Evolutionary conservation across 495 filamentous ascomycete genomes (phyloP).

Genomic region (Talaromyces nanjingensis): DNA sequence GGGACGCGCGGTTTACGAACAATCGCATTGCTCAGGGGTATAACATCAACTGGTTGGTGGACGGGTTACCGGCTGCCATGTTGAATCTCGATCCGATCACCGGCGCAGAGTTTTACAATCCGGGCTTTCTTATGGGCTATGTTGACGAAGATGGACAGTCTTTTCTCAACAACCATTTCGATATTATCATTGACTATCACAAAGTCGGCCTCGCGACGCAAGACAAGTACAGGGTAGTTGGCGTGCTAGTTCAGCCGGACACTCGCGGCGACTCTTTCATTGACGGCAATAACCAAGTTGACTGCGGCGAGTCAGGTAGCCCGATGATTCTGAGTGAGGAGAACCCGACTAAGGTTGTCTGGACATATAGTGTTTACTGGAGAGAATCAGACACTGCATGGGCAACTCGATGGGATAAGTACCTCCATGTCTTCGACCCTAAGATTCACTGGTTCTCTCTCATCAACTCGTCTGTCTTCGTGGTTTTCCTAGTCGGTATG

Average conservation of each 20-base stretch:
- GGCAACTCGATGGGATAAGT: slow-evolving; percentile 98
- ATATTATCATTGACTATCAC: slow-evolving; percentile 93
- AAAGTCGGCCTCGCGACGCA: slow-evolving; percentile 44
- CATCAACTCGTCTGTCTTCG: slow-evolving; percentile 88
- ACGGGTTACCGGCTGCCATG: slow-evolving; percentile 87
- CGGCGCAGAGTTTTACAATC: slow-evolving; percentile 69
- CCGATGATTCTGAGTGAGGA: slow-evolving; percentile 59
- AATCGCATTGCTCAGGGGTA: slow-evolving; percentile 71
- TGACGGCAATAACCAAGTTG: slow-evolving; percentile 46
- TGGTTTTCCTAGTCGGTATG: slow-evolving; percentile 83
- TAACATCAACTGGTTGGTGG: slow-evolving; percentile 91
- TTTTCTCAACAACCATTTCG: slow-evolving; percentile 84
- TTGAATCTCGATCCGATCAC: slow-evolving; percentile 66
- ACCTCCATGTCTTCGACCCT: slow-evolving; percentile 89
- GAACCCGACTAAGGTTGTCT: slow-evolving; percentile 63
- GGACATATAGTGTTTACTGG: slow-evolving; percentile 92
- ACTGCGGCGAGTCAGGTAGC: slow-evolving; percentile 48
- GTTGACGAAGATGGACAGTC: slow-evolving; percentile 48
- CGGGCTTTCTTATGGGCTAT: slow-evolving; percentile 79
- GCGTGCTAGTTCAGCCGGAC: slow-evolving; percentile 75
- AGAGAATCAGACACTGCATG: slow-evolving; percentile 69
- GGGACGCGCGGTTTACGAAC: slow-evolving; percentile 72
- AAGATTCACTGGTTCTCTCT: slow-evolving; percentile 98
- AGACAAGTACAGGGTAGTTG: slow-evolving; percentile 76
- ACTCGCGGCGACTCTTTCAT: slow-evolving; percentile 57